Evolutionary conservation across 495 filamentous ascomycete species (phyloP).

Genomic region (Talaromyces thailandensis): DNA sequence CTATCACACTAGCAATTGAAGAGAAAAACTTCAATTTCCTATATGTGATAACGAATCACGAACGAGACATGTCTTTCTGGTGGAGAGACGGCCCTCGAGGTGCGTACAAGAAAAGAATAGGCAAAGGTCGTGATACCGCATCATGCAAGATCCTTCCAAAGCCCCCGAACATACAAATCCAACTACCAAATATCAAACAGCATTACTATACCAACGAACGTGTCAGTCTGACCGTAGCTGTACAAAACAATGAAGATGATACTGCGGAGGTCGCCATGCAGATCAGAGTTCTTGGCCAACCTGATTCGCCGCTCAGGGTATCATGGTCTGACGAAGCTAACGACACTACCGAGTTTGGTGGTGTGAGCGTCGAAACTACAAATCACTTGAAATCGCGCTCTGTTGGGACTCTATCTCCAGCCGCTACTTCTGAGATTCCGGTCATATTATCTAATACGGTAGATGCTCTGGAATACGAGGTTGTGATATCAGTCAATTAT

Average conservation of each 20-base stretch:
- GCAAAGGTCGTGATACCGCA: slow-evolving; percentile 29
- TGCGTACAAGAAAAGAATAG: slow-evolving; percentile 23
- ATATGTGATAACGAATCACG: slow-evolving; percentile 46
- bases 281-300: slow-evolving; percentile 51
- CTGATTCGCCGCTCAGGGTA: slow-evolving; percentile 42
- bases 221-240: slow-evolving; percentile 54
- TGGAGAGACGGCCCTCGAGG: slow-evolving; percentile 41
- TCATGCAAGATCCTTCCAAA: slow-evolving; percentile 67
- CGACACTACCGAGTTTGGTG: slow-evolving; percentile 16
- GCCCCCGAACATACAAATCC: slow-evolving; percentile 83
- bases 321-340: slow-evolving; percentile 29
- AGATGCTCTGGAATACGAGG: slow-evolving; percentile 52
- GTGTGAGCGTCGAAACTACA: slow-evolving; percentile 16
- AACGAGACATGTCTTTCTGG: slow-evolving; percentile 39
- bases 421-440: slow-evolving; percentile 23
- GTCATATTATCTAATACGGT: slow-evolving; percentile 27
- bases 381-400: slow-evolving; percentile 27
- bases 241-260: slow-evolving; percentile 79
- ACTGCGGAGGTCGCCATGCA: slow-evolving; percentile 63
- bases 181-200: slow-evolving; percentile 45
- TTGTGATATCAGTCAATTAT: slow-evolving; percentile 68
- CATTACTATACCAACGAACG: slow-evolving; percentile 80
- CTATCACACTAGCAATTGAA: slow-evolving; percentile 51
- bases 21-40: slow-evolving; percentile 60
- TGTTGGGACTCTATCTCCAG: slow-evolving; percentile 41